Base-by-base conservation (phyloP, 208 protist species). In the Acanthamoeba sp. region DNA sequence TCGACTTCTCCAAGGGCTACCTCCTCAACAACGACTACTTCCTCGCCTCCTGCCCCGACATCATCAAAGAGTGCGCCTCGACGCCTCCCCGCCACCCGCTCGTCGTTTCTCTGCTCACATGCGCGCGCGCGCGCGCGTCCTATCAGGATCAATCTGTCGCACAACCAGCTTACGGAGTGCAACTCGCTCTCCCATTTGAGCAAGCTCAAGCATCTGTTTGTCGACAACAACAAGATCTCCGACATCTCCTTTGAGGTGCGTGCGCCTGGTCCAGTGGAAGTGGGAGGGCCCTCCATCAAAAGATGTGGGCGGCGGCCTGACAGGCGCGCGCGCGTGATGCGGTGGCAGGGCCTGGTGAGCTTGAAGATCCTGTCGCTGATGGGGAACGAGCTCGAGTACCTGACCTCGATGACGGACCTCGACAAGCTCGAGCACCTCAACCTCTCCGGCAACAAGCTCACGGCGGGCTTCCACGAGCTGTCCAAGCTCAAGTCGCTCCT, bases 1-100 rank as follows among this genome's bases (percentile, higher is more conserved):
- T 85, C n/a, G 76, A 85, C 45, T 85, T 85, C 76, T 59, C 42
- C 24, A 59, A 48, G 38, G 76, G 76, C 22, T 85, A 85, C 42
- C 38, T 48, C 3, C 76, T 85, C 18, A 20, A 3, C 38, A 59
- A 48, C 32, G 76, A 85, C 32, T 48, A 85, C 45, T 85, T 85
- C 36, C 3, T 85, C 12, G 38, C 76, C 24, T 48, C 76, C 16
- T 85, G 76, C 24, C 76, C 76, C 42, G 76, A 85, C 45, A 57
- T 85, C n/a, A 48, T 85, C 45, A 85, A 85, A 55, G 76, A 85
- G 76, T 85, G n/a, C 45, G 42, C 2, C 36, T 38, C 29, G 36
- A 50, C 29, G 20, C 34, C 34, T 38, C 34, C 34, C 29, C 14
- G 10, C 29, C 34, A 29, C 69, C 12, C 34, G 16, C 34, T 78